Base-by-base conservation (phyloP, 768 basidiomycete genomes). In the Tylopilus plumbeoviolaceoides region DNA sequence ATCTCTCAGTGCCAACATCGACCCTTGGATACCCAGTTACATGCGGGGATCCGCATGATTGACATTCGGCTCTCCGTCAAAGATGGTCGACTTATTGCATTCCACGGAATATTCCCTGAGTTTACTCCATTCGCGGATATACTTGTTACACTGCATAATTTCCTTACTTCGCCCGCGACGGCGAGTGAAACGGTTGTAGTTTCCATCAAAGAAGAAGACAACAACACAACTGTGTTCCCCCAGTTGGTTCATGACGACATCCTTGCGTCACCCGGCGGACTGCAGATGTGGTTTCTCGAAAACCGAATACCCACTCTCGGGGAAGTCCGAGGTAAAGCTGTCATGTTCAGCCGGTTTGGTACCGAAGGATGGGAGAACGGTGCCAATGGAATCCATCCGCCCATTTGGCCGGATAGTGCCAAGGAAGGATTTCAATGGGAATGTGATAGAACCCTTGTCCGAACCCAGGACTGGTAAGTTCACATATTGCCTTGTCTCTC, bases 141-240 rank as follows among this genome's bases (percentile, higher is more conserved):
- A 45, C 76, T 95, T 10, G 51, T 67, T 5, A 76, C 77, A 17
- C 64, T 95, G 9, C 75, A 84, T 59, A 57, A 69, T 4, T 95
- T 89, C 69, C 79, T 95, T 36, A 77, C 77, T 8, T 74, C 78
- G 0, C 75, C 82, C 0, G 58, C 60, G 4, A 80, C 88, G 1
- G 74, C 72, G 9, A 76, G 73, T 27, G 94, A 95, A 68, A 88
- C 88, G 0, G 67, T 97, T 33, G 79, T 97, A 27, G 83, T 95
- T 74, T 93, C 86, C 15, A 79, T 98, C 64, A 95, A 95, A 68
- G 89, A 95, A 64, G 94, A 98, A 66, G 87, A 91, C 58, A 75
- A 77, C 0, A 72, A 80, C 4, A 64, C 73, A 0, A 58, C 67
- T 1, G 51, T 71, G 7, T 93, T 95, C 68, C 88, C 89, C 2